Evolutionary conservation across 2,329 filamentous ascomycete genomes (phyloP).

Genomic region (Thermothelomyces thermophilus): DNA sequence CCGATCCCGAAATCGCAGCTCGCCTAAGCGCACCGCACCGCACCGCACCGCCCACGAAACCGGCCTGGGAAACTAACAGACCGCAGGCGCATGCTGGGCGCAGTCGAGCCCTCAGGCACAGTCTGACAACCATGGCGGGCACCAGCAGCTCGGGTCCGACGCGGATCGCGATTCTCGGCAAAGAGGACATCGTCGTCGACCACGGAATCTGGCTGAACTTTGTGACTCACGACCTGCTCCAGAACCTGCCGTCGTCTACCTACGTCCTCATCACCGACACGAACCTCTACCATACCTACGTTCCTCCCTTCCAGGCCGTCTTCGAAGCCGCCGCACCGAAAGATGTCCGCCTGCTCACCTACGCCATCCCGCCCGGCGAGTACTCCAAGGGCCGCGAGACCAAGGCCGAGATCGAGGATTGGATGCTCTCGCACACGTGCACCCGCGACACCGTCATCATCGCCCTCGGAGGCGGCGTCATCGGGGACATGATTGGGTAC

Average conservation of each 20-base stretch:
- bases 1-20: not conserved
- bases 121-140: constrained; percentile 20
- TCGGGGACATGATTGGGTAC: constrained; percentile 96
- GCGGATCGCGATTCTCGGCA: constrained; percentile 74
- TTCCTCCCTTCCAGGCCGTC: constrained; percentile 63
- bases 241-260: constrained; percentile 73
- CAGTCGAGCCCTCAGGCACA: constrained; percentile 19
- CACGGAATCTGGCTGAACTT: constrained; percentile 83
- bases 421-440: constrained; percentile 88
- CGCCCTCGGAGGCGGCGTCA: constrained; percentile 90
- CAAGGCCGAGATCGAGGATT: constrained; percentile 94
- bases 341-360: constrained; percentile 67
- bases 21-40: not conserved
- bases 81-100: constrained; percentile 17
- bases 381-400: constrained; percentile 88
- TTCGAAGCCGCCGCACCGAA: constrained; percentile 47
- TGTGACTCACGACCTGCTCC: constrained; percentile 72
- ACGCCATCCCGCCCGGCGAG: constrained; percentile 84
- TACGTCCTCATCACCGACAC: constrained; percentile 97
- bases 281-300: constrained; percentile 76
- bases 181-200: constrained; percentile 85
- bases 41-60: not conserved
- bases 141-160: constrained; percentile 37
- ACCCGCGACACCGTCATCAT: constrained; percentile 92
- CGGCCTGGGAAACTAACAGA: not conserved